Evolutionary conservation across 2,329 filamentous ascomycete genomes (phyloP), one percentile per base, ranked within the genome.

Genomic region (Cadophora sp.): DNA sequence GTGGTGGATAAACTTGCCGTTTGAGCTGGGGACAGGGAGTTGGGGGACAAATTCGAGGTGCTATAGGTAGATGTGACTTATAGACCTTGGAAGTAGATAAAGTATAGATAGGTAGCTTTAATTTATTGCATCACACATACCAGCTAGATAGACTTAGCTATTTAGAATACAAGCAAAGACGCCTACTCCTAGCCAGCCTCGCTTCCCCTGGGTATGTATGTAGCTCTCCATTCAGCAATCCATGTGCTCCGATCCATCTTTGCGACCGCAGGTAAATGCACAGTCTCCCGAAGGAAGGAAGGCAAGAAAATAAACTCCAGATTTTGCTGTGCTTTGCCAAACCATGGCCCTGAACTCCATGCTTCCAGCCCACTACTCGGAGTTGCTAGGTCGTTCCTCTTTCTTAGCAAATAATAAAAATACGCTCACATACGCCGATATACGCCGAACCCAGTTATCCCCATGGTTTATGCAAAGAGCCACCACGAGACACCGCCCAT

Each of bases 401-500:
- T 63, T 37, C 29, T 34, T 53, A 40, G 29, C 8, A 50, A 24
- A 22, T 37, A 46, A n/a, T 24, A 16, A 51, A 37, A 40, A 11
- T 27, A 40, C 46, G 22, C 46, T 31, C 5, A 19, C 27, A 34
- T 43, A 63, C 61, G 61, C 46, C 48, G 24, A 19, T 40, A 34
- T 43, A 63, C 61, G 61, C 48, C 55, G 19, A 34, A 16, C 40
- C n/a, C 34, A 19, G 16, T 43, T 11, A 14, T 12, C 11, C 48
- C 31, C 16, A 26, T 65, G 40, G 22, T 50, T 24, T 68, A 68
- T 68, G 66, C 62, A 68, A 68, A 68, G 11, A 43, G 66, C 61
- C 53, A 59, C 26, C 51, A 37, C 19, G 8, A 8, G 26, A 27
- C 53, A n/a, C 9, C 14, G 11, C 27, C 29, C 46, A 63, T 58